phyloP scores from a whole-genome alignment of 805 yeast genomes.

The Candida wancherniae region DNA sequence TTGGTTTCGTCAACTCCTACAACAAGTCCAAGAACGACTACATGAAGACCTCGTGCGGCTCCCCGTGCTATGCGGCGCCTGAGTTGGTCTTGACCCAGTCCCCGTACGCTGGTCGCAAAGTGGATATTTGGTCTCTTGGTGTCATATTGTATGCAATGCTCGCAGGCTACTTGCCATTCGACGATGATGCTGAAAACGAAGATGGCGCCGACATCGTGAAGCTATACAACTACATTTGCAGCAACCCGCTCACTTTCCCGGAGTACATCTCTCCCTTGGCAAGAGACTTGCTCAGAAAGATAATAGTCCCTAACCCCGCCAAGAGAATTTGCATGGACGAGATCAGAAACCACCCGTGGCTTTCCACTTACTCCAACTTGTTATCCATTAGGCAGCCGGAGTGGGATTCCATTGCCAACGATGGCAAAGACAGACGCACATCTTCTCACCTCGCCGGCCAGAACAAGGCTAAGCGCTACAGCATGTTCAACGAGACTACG shows the following conservation, averaged over 20 bases:
- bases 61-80: conserved; percentile 98
- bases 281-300: conserved; percentile 80
- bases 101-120: conserved; percentile 88
- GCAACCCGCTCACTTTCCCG: conserved; percentile 90
- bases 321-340: conserved; percentile 65
- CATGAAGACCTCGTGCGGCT: conserved; percentile 94
- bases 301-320: conserved; percentile 79
- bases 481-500: conserved; percentile 41
- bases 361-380: conserved; percentile 77
- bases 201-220: conserved; percentile 92
- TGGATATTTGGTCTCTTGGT: conserved; percentile 97
- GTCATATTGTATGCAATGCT: conserved; percentile 94
- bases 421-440: conserved; percentile 20
- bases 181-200: conserved; percentile 94
- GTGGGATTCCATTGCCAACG: conserved; percentile 66
- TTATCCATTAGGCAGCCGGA: conserved; percentile 80
- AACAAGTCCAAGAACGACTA: conserved; percentile 53
- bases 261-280: conserved; percentile 89
- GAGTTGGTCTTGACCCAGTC: conserved; percentile 84
- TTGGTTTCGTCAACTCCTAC: conserved; percentile 92
- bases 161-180: conserved; percentile 95
- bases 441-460: conserved; percentile 7
- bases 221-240: conserved; percentile 85
- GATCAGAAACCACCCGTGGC: conserved; percentile 82
- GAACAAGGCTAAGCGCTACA: conserved; percentile 38